Base-by-base conservation (phyloP, 352 stramenopile genomes). In the Pythium phragmitis region DNA sequence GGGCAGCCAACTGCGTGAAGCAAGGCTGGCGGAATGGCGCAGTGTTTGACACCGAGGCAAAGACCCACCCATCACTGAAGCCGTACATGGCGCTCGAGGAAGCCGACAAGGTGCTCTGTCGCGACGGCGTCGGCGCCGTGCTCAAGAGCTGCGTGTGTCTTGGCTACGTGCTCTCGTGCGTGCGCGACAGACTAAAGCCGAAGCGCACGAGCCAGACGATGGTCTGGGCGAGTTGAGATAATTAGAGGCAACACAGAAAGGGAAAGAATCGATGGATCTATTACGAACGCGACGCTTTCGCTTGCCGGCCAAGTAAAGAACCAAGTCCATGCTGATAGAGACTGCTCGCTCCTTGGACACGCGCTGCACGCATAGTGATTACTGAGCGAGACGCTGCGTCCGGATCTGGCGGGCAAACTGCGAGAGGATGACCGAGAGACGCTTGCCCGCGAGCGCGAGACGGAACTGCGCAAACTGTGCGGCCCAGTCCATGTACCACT, bases 51-150 rank as follows among this genome's bases (percentile, higher is more conserved):
- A 61, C 67, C 6, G 55, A 53, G 16, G 43, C 46, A 9, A 84
- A 82, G 52, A 75, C 61, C 0, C 82, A 92, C 51, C 82, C 82
- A 21, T 83, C 77, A 1, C 63, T 92, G 9, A 78, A 77, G 60
- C 63, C 80, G 3, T 92, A 87, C 68, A 85, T 87, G 71, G 45
- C 62, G 19, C 60, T 92, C 19, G 71, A 80, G 4, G 82, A 89
- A 43, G 26, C 56, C 8, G 75, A 88, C 54, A 90, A 88, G 61
- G 57, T 60, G 0, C 55, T 85, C 16, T 79, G 63, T 16, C 79
- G 81, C 45, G 70, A 80, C 53, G 75, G 77, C 8, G 72, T 86
- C 12, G 72, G 54, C 8, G 80, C 70, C 0, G 72, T 86, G 49
- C 70, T 90, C 50, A 87, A 85, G 68, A 76, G 68, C 23, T 85